Percentiles rank a stretch among this genome's conserved stretches.
Conservation (phyloP, 179 eudicot genomes). For the Monotropa hypopitys region DNA sequence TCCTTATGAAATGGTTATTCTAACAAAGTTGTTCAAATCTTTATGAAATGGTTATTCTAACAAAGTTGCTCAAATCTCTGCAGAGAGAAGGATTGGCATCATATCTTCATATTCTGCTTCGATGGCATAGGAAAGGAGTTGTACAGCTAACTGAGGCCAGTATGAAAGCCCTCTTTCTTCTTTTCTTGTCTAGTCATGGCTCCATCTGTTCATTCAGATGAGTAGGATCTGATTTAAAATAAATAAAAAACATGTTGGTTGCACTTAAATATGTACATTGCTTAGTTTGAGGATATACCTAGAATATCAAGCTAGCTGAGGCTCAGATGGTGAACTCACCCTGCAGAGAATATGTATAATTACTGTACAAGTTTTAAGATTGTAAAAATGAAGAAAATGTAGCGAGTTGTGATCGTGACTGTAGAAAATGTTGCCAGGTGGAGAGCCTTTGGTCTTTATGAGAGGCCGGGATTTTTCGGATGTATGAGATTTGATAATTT, state of each 20-base stretch:
- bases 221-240: conserved; percentile 30
- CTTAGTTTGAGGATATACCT: conserved; percentile 36
- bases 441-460: conserved; percentile 31
- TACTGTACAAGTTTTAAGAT: conserved; percentile 18
- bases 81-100: conserved; percentile 66
- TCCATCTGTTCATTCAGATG: conserved; percentile 28
- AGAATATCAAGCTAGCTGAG: conserved; percentile 40
- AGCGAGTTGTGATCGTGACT: conserved; percentile 21
- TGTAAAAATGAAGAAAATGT: conserved; percentile 14
- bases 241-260: conserved; percentile 27
- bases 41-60: not conserved
- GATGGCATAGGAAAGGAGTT: conserved; percentile 30
- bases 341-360: conserved; percentile 16
- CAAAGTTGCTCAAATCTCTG: conserved; percentile 5
- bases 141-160: conserved; percentile 68
- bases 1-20: not conserved
- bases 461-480: conserved; percentile 28
- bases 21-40: not conserved
- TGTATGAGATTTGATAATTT: conserved; percentile 13
- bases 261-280: conserved; percentile 32
- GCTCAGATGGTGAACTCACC: conserved; percentile 47
- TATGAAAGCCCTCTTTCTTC: conserved; percentile 20
- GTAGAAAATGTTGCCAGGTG: conserved; percentile 41
- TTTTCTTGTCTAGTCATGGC: conserved; percentile 20
- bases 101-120: conserved; percentile 39